These are phyloP conservation scores for Ogataea glucozyma DNA, from an alignment of 805 yeast species.

Conservation along the genomic window DNA sequence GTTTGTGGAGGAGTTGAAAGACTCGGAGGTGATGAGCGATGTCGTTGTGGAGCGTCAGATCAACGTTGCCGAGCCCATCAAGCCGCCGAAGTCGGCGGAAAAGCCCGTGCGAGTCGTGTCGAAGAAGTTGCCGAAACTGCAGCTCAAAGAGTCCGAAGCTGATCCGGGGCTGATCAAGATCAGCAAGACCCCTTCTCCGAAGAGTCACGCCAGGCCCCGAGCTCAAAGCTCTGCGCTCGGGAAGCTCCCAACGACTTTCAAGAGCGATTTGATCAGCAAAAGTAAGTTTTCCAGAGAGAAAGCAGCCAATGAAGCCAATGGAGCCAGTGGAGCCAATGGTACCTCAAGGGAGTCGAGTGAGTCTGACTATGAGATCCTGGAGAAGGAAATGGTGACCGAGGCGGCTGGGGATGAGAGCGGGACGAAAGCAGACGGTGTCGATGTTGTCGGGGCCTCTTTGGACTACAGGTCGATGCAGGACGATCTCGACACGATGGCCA, in stretches of 20 bases:
- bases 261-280: slow-evolving; percentile 14
- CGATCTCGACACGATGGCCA: slow-evolving; percentile 58
- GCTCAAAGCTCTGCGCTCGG: too few species aligned
- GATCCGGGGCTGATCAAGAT: slow-evolving; percentile 16
- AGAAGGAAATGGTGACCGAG: neutral
- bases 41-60: slow-evolving; percentile 17
- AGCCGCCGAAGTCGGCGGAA: neutral
- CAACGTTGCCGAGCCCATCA: neutral
- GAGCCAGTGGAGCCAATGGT: too few species aligned
- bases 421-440: slow-evolving; percentile 26
- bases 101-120: neutral
- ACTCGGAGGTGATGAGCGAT: slow-evolving; percentile 21
- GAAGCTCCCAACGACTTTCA: slow-evolving; percentile 29
- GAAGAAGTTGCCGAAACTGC: slow-evolving; percentile 13
- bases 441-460: slow-evolving; percentile 17
- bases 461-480: slow-evolving; percentile 45
- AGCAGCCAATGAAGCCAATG: neutral
- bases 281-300: neutral
- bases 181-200: slow-evolving; percentile 10
- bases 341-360: neutral
- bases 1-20: slow-evolving; percentile 6
- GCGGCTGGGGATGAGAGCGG: neutral
- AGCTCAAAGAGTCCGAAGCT: slow-evolving; percentile 2
- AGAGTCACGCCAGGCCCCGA: too few species aligned
- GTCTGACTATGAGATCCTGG: neutral